Conservation (phyloP, 2,329 filamentous ascomycete genomes). For the Cercospora sp. region DNA sequence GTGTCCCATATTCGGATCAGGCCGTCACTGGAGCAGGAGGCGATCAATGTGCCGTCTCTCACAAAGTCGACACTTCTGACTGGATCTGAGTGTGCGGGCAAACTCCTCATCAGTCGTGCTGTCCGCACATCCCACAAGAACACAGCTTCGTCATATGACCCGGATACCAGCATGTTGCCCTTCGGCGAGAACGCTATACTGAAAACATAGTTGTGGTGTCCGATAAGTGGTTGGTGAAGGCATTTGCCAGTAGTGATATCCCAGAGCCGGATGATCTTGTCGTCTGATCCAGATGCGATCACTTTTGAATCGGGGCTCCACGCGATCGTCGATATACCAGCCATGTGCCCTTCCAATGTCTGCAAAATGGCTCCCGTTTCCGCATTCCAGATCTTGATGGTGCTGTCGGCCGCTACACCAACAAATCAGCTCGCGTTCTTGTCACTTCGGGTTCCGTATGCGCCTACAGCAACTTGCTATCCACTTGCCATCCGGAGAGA, state of each 20-base stretch:
- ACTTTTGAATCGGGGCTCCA: slow-evolving; percentile 89
- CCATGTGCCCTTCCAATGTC: slow-evolving; percentile 89
- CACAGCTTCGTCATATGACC: slow-evolving; percentile 95
- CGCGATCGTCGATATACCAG: slow-evolving; percentile 87
- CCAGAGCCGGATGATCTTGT: slow-evolving; percentile 95
- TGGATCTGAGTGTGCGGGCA: slow-evolving; percentile 93
- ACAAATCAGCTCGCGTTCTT: slow-evolving; percentile 11
- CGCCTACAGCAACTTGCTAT: slow-evolving; percentile 76
- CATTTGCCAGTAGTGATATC: slow-evolving; percentile 63
- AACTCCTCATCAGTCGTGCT: slow-evolving; percentile 79
- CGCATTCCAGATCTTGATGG: slow-evolving; percentile 88
- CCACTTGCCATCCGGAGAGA: slow-evolving; percentile 86
- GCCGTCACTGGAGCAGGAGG: slow-evolving; percentile 87
- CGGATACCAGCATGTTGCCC: slow-evolving; percentile 92
- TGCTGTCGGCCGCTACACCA: slow-evolving; percentile 70
- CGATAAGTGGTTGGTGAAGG: slow-evolving; percentile 65
- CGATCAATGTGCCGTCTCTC: slow-evolving; percentile 85
- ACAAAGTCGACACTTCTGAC: slow-evolving; percentile 93
- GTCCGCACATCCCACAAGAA: slow-evolving; percentile 95
- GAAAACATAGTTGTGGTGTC: slow-evolving; percentile 96
- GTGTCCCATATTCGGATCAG: slow-evolving; percentile 96
- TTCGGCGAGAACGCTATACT: slow-evolving; percentile 95
- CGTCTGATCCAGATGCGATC: slow-evolving; percentile 88
- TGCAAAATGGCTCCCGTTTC: slow-evolving; percentile 75
- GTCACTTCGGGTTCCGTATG: not conserved